These are phyloP conservation scores for Podaxis pistillaris DNA, from an alignment of 768 basidiomycete species.

Conservation along the genomic window DNA sequence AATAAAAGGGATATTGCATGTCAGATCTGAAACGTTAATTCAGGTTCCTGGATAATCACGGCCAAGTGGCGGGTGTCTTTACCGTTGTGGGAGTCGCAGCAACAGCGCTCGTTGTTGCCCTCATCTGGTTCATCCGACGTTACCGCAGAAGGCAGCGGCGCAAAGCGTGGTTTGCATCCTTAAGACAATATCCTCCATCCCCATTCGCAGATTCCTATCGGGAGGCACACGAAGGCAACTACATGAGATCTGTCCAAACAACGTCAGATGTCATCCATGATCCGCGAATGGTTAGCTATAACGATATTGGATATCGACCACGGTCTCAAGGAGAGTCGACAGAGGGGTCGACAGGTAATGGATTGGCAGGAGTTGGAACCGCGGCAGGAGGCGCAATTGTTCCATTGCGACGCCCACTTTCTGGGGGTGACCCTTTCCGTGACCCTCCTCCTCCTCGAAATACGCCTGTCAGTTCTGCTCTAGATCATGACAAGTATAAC, in stretches of 20 bases:
- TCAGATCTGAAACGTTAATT: neutral
- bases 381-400: neutral
- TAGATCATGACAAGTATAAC: neutral
- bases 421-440: constrained; percentile 34
- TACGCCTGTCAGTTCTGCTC: constrained; percentile 15
- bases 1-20: neutral
- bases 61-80: constrained; percentile 75
- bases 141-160: constrained; percentile 37
- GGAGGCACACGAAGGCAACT: constrained; percentile 3
- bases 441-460: constrained; percentile 22
- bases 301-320: constrained; percentile 3
- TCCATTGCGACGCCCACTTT: constrained; percentile 6
- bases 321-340: neutral
- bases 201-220: constrained; percentile 13
- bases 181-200: constrained; percentile 32
- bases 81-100: constrained; percentile 60
- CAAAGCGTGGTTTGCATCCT: constrained; percentile 34
- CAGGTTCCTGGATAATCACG: constrained; percentile 66
- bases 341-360: neutral
- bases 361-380: constrained; percentile 4
- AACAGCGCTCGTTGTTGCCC: constrained; percentile 41
- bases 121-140: constrained; percentile 43
- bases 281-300: constrained; percentile 6
- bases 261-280: constrained; percentile 20
- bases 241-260: constrained; percentile 31